phyloP scores from a whole-genome alignment of 1,284 basidiomycete genomes.

The Earliella scabrosa region DNA sequence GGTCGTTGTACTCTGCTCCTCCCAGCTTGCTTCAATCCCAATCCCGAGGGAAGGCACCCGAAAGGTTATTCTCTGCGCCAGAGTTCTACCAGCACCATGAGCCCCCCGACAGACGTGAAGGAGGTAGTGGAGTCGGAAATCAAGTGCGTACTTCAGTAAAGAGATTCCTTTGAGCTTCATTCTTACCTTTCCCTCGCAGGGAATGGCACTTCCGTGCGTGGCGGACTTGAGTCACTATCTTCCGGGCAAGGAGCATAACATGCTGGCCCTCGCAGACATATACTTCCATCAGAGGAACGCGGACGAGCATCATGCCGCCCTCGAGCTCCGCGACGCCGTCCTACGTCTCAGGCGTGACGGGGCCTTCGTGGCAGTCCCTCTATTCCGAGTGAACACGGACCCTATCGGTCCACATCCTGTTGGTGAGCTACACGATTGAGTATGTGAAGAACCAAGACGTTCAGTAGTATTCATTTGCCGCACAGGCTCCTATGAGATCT shows the following conservation, averaged over 20 bases:
- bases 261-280: constrained; percentile 52
- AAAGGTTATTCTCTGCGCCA: too few relatives aligned
- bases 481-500: constrained; percentile 83
- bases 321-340: constrained; percentile 71
- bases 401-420: constrained; percentile 80
- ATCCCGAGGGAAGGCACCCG: too few relatives aligned
- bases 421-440: too few relatives aligned
- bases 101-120: constrained; percentile 58
- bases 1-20: too few relatives aligned
- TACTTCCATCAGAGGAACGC: constrained; percentile 76
- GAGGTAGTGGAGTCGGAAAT: constrained; percentile 66
- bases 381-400: constrained; percentile 67
- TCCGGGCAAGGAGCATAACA: not conserved
- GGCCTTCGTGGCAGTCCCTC: constrained; percentile 76
- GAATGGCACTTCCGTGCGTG: constrained; percentile 80
- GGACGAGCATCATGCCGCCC: constrained; percentile 63
- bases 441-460: too few relatives aligned
- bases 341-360: constrained; percentile 70
- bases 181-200: constrained; percentile 36
- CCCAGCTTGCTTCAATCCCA: too few relatives aligned
- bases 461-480: too few relatives aligned
- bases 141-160: constrained; percentile 49
- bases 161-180: too few relatives aligned
- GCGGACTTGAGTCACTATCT: not conserved
- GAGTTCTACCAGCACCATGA: constrained; percentile 21